These are phyloP conservation scores for Claviceps sp. DNA, from an alignment of 2,329 filamentous ascomycete genomes.

Conservation along the genomic window DNA sequence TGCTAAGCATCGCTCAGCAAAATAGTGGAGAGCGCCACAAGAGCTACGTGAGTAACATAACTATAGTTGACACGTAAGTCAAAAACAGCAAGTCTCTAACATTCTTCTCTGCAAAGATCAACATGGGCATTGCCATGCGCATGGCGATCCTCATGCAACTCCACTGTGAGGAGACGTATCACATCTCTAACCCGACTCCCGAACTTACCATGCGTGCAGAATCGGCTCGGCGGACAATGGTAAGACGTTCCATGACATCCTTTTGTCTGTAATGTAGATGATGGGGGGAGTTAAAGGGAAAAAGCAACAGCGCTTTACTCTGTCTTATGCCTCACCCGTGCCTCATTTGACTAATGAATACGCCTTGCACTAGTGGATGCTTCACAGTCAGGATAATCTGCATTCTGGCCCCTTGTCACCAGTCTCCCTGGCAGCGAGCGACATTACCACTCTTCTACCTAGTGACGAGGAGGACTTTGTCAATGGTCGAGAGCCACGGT, in stretches of 20 bases:
- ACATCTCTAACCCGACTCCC: slow-evolving; percentile 25
- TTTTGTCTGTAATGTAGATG: background rate
- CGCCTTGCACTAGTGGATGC: slow-evolving; percentile 34
- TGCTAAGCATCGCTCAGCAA: slow-evolving; percentile 46
- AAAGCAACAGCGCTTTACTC: no score
- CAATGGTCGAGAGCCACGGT: slow-evolving; percentile 30
- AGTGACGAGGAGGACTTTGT: slow-evolving; percentile 39
- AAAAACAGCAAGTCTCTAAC: background rate
- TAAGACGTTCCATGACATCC: slow-evolving; percentile 16
- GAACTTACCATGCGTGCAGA: slow-evolving; percentile 36
- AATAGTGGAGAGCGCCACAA: slow-evolving; percentile 38
- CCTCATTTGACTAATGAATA: background rate
- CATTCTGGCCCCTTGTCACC: slow-evolving; percentile 39
- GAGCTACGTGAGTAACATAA: slow-evolving; percentile 33
- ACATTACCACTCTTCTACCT: slow-evolving; percentile 41
- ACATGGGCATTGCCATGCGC: slow-evolving; percentile 41
- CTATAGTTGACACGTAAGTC: background rate
- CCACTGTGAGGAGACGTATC: slow-evolving; percentile 42
- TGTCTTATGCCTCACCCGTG: background rate
- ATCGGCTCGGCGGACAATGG: slow-evolving; percentile 42
- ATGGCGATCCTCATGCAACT: slow-evolving; percentile 43
- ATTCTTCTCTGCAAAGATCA: slow-evolving; percentile 26
- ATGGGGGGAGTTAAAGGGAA: no score
- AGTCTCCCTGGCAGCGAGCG: slow-evolving; percentile 34
- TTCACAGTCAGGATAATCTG: slow-evolving; percentile 44